Evolutionary conservation across 768 basidiomycete genomes (phyloP).

Genomic region (Phylloporus sp.): DNA sequence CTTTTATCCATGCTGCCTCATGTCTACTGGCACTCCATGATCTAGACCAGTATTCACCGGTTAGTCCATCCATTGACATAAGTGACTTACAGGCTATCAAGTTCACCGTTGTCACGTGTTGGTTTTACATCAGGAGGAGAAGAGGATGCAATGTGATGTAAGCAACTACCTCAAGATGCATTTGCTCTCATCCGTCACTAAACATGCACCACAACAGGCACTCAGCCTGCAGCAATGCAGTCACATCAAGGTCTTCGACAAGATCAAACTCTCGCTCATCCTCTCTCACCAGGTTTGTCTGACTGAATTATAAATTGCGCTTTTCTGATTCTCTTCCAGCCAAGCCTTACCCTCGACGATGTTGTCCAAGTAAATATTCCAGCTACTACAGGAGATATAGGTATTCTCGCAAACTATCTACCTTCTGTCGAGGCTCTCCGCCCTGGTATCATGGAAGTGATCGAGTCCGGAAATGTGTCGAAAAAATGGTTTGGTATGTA

Average conservation of each 20-base stretch:
- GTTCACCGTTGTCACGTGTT: too few species aligned
- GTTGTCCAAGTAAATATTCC: constrained; percentile 95
- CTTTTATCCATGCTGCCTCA: too few species aligned
- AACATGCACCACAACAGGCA: too few species aligned
- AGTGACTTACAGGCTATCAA: too few species aligned
- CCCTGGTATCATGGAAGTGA: constrained; percentile 91
- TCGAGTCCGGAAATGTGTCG: constrained; percentile 69
- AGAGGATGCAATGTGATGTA: too few species aligned
- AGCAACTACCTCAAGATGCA: too few species aligned
- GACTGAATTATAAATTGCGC: not conserved
- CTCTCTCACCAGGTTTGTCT: constrained; percentile 90
- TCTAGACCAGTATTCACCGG: too few species aligned
- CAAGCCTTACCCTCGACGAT: constrained; percentile 86
- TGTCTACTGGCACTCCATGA: too few species aligned
- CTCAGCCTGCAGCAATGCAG: constrained; percentile 64
- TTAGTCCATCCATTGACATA: too few species aligned
- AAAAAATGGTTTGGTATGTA: constrained; percentile 99
- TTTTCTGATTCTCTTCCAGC: constrained; percentile 42
- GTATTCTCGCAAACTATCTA: constrained; percentile 98
- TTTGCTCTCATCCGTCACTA: too few species aligned
- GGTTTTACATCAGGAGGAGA: too few species aligned
- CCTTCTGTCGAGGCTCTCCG: constrained; percentile 94
- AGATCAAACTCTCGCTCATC: constrained; percentile 88
- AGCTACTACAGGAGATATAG: constrained; percentile 96
- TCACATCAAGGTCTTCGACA: constrained; percentile 89